Evolutionary conservation across 306 rosid species (phyloP), one percentile per base, ranked within the genome.

Genomic region (Prunus mongolica): DNA sequence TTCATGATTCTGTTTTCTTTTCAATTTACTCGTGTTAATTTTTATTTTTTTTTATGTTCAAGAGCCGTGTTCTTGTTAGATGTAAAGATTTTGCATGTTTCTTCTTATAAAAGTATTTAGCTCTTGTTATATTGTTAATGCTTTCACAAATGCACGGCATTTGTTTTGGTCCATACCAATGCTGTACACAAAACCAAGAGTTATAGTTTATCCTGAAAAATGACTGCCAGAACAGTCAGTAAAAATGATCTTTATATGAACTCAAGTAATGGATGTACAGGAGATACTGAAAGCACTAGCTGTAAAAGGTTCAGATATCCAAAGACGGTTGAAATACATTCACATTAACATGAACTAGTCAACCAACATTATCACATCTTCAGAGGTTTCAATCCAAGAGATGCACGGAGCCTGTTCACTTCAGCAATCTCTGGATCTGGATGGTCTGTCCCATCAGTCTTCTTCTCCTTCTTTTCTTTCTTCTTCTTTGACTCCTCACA

Each of bases 341-440:
- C 67, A 71, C 14, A 56, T 38, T 57, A 20, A 14, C 16, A 12
- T 74, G 49, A 12, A 60, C 68, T 38, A 46, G 70, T 47, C 45
- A 34, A 24, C 24, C 27, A 20, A 30, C 41, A 22, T 22, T 13
- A 2, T 45, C 54, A 41, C 44, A 57, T 49, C 81, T 76, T 91
- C 75, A 93, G 83, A 7, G 98, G 98, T 80, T 93, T 93, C 96
- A 95, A 63, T 75, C 99, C 99, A 47, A 92, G 89, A 58, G 96
- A 73, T 15, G 97, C 97, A 15, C 97, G 87, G 13, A 92, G 64
- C 83, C 76, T 86, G 88, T 92, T 92, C 12, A 93, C 90, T 81
- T 84, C 97, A 14, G 97, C 97, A 67, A 92, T 92, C 75, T 92
- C 96, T 8, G 93, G 93, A 85, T 92, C 87, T 8, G 96, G 95